phyloP scores from a whole-genome alignment of 352 stramenopile species.

The Phytopythium boreale region DNA sequence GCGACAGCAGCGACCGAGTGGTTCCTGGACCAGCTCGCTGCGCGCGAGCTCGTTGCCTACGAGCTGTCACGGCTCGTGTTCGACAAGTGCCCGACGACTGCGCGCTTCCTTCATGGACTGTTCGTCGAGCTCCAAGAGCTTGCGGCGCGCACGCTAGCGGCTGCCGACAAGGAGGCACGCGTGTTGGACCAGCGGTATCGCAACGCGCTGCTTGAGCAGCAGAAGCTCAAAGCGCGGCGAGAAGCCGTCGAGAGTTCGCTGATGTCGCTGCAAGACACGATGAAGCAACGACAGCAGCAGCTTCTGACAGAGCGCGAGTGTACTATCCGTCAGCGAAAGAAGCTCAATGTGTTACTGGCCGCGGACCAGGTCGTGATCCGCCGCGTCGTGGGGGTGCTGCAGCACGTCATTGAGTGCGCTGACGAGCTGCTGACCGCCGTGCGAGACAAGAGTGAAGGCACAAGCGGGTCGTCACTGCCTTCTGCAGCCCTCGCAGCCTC shows the following conservation, averaged over 20 bases:
- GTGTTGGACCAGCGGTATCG: constrained; percentile 37
- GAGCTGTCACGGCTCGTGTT: constrained; percentile 47
- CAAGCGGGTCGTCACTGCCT: not conserved
- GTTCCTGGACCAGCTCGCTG: constrained; percentile 22
- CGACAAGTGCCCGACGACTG: constrained; percentile 56
- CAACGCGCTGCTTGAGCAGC: constrained; percentile 37
- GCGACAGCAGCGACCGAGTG: not conserved
- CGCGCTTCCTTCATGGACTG: constrained; percentile 45
- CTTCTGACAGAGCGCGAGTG: constrained; percentile 37
- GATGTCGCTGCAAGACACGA: constrained; percentile 27
- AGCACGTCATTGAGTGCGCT: constrained; percentile 28
- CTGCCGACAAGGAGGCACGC: constrained; percentile 30
- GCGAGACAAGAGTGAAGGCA: not conserved
- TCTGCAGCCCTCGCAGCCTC: too few relatives aligned
- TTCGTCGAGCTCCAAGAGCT: constrained; percentile 35
- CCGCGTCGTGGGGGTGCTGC: constrained; percentile 19
- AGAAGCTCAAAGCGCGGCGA: constrained; percentile 24
- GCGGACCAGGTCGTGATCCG: constrained; percentile 45
- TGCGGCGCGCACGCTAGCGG: constrained; percentile 20
- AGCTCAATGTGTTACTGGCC: constrained; percentile 41
- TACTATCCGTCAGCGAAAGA: constrained; percentile 50
- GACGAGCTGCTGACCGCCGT: constrained; percentile 21
- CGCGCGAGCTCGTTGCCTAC: constrained; percentile 38
- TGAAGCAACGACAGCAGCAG: constrained; percentile 29
- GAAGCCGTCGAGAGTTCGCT: constrained; percentile 19